These are phyloP conservation scores for Plasmodium cynomolgi DNA, from an alignment of 169 alveolate species.

Conservation along the genomic window DNA sequence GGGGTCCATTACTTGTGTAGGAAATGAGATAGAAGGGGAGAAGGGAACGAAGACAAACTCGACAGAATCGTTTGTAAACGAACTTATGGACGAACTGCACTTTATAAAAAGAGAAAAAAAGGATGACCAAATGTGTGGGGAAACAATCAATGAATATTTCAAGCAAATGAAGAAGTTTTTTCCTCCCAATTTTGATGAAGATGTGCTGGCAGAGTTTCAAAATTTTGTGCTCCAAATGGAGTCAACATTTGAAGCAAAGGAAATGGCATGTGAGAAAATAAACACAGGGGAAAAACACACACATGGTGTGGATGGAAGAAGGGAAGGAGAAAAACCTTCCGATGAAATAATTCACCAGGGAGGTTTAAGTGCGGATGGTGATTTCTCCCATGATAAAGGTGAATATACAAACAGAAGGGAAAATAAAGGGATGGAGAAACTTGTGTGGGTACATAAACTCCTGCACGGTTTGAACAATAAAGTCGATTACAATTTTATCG, in stretches of 20 bases:
- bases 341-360: background rate
- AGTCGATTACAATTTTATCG: slow-evolving; percentile 28
- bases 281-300: background rate
- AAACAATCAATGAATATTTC: background rate
- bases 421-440: background rate
- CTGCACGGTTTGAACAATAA: slow-evolving; percentile 11
- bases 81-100: slow-evolving; percentile 36
- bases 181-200: slow-evolving; percentile 13
- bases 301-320: background rate
- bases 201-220: slow-evolving; percentile 10
- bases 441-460: slow-evolving; percentile 32
- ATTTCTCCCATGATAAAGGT: background rate
- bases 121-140: background rate
- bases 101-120: slow-evolving; percentile 10
- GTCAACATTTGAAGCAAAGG: background rate
- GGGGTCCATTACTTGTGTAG: background rate
- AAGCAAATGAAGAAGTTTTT: slow-evolving; percentile 15
- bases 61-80: slow-evolving; percentile 15
- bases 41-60: background rate
- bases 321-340: background rate
- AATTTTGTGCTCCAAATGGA: slow-evolving; percentile 2
- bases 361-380: background rate
- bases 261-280: background rate
- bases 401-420: background rate
- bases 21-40: background rate